These are phyloP conservation scores for Pseudogymnoascus sp. DNA, from an alignment of 2,329 filamentous ascomycete species.

Conservation along the genomic window DNA sequence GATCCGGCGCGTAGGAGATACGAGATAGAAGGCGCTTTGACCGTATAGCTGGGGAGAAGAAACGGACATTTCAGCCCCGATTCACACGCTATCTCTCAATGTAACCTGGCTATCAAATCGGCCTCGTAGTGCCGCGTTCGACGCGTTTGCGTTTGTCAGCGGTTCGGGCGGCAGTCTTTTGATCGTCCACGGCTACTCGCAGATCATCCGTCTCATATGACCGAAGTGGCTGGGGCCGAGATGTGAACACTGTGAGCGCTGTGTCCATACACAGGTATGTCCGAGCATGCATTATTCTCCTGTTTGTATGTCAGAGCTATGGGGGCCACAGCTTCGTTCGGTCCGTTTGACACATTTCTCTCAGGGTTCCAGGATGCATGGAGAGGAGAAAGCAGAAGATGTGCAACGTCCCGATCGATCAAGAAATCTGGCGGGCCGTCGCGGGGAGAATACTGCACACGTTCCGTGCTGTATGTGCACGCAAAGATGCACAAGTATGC, in stretches of 20 bases:
- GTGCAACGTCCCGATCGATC: neutral
- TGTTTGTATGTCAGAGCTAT: neutral
- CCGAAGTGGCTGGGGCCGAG: neutral
- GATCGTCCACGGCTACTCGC: neutral
- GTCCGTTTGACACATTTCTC: neutral
- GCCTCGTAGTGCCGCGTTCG: neutral
- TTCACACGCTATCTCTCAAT: neutral
- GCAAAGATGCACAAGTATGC: neutral
- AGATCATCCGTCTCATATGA: neutral
- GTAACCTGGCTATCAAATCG: neutral
- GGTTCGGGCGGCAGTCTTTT: neutral
- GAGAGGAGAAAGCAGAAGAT: neutral
- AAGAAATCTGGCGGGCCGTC: neutral
- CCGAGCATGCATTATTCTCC: neutral
- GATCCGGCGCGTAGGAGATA: neutral
- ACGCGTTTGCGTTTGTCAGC: neutral
- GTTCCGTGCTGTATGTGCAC: neutral
- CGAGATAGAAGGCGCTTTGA: neutral
- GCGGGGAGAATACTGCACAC: neutral
- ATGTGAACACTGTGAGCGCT: neutral
- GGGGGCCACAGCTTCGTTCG: neutral
- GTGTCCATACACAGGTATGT: neutral
- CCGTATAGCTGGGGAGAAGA: neutral
- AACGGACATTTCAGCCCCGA: neutral
- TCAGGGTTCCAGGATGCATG: neutral